phyloP scores from a whole-genome alignment of 257 asterid genomes.

The Oldenlandia corymbosa region DNA sequence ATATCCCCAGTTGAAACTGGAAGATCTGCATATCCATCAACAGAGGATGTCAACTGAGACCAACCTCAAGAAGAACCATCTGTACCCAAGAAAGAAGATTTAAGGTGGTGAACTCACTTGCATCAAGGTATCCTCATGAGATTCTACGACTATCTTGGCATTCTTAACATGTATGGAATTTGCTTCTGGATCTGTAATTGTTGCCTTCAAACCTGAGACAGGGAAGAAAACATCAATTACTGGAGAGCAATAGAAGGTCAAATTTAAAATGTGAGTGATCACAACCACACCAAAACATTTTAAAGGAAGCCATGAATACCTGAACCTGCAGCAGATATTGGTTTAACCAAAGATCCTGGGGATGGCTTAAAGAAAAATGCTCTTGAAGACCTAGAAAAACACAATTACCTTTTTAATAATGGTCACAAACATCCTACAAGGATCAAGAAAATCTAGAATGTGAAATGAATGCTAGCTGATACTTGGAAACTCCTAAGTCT shows the following conservation, averaged over 20 bases:
- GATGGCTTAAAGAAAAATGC: neutral
- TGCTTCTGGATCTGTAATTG: neutral
- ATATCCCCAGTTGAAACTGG: neutral
- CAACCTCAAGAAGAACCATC: neutral
- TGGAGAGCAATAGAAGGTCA: neutral
- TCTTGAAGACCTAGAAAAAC: conserved; percentile 3
- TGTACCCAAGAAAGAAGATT: neutral
- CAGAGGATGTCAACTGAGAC: neutral
- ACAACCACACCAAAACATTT: neutral
- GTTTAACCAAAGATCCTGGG: neutral
- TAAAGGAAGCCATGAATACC: neutral
- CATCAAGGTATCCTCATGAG: conserved; percentile 7
- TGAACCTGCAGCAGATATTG: conserved; percentile 7
- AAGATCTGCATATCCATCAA: neutral
- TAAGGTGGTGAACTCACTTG: conserved; percentile 1
- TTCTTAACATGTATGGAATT: conserved; percentile 1
- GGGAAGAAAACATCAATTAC: neutral
- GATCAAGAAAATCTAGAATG: neutral
- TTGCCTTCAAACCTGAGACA: conserved; percentile 9
- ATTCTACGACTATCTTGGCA: conserved; percentile 10
- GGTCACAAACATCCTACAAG: neutral
- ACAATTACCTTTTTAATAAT: neutral
- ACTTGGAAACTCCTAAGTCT: no score
- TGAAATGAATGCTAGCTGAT: neutral
- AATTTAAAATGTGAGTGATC: neutral